phyloP scores from a whole-genome alignment of 2,329 filamentous ascomycete genomes.

The Drechslerella coelobrocha region DNA sequence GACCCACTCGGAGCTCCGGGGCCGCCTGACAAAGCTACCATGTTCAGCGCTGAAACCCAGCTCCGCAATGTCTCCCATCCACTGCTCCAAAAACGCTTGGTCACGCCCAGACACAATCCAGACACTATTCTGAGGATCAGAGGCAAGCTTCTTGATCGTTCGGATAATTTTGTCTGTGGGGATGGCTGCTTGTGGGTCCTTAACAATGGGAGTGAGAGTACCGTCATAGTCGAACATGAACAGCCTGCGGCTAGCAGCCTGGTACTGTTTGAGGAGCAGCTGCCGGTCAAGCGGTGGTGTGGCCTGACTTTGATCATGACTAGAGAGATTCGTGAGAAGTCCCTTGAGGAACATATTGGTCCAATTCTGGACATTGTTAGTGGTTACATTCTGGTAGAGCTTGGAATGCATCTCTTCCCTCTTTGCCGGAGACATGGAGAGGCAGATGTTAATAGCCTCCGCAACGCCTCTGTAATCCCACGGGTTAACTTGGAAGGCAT shows the following conservation, averaged over 20 bases:
- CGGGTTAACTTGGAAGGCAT: slow-evolving; percentile 94
- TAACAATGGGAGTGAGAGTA: slow-evolving; percentile 92
- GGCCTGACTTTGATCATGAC: slow-evolving; percentile 71
- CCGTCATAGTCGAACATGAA: slow-evolving; percentile 99
- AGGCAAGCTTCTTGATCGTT: slow-evolving; percentile 77
- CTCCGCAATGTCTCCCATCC: slow-evolving; percentile 87
- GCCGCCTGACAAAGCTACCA: slow-evolving; percentile 89
- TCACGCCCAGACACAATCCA: slow-evolving; percentile 98
- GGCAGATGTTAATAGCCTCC: slow-evolving; percentile 78
- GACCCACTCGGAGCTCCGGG: slow-evolving; percentile 78
- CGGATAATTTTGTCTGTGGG: slow-evolving; percentile 83
- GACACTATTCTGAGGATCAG: slow-evolving; percentile 83
- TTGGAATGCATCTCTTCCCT: slow-evolving; percentile 73
- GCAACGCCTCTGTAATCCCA: slow-evolving; percentile 90
- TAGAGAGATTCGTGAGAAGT: slow-evolving; percentile 78
- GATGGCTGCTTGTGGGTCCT: slow-evolving; percentile 85
- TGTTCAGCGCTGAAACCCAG: slow-evolving; percentile 97
- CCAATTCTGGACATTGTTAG: slow-evolving; percentile 86
- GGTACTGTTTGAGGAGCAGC: slow-evolving; percentile 75
- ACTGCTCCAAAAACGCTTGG: slow-evolving; percentile 86
- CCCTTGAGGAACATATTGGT: slow-evolving; percentile 79
- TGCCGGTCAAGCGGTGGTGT: slow-evolving; percentile 83
- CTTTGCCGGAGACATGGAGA: slow-evolving; percentile 74
- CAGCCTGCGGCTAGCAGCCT: slow-evolving; percentile 70
- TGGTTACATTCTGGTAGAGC: slow-evolving; percentile 83